A percentile compares a stretch with the other conserved stretches of the same genome.
Conservation (phyloP, 2,329 filamentous ascomycete genomes). For the Arthrobotrys musiformis region DNA sequence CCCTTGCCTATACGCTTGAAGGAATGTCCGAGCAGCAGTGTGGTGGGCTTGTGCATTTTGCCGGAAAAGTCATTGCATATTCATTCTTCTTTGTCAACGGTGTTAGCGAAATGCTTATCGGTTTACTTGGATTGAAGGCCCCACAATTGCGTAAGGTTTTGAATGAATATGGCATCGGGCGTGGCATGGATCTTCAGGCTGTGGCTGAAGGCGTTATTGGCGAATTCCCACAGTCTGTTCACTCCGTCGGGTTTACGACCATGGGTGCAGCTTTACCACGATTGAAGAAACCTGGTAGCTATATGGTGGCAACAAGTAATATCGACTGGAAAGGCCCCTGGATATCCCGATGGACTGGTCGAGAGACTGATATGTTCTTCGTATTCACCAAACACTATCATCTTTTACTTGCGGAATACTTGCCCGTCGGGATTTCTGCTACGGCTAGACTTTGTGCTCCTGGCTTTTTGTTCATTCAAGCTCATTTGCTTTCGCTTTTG, state of each 20-base stretch:
- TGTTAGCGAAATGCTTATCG: constrained; percentile 82
- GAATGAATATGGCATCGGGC: constrained; percentile 74
- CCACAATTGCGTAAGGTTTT: constrained; percentile 77
- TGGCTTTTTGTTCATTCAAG: constrained; percentile 81
- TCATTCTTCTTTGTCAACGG: constrained; percentile 93
- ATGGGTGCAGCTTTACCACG: constrained; percentile 70
- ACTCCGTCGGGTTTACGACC: constrained; percentile 71
- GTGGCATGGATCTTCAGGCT: constrained; percentile 63
- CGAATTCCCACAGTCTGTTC: constrained; percentile 66
- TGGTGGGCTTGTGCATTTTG: constrained; percentile 80
- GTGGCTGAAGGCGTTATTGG: constrained; percentile 61
- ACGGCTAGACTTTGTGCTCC: constrained; percentile 71
- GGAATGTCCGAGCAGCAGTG: constrained; percentile 81
- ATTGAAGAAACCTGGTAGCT: constrained; percentile 71
- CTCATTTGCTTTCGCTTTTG: constrained; percentile 80
- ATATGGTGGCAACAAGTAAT: constrained; percentile 62
- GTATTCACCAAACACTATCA: constrained; percentile 91
- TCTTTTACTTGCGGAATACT: constrained; percentile 78
- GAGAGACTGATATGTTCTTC: constrained; percentile 89
- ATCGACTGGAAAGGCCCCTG: constrained; percentile 88
- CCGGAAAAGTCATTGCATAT: constrained; percentile 89
- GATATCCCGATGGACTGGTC: constrained; percentile 85
- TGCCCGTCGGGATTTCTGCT: constrained; percentile 64
- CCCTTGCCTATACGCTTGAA: constrained; percentile 87
- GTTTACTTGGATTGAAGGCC: constrained; percentile 79